phyloP scores from a whole-genome alignment of 345 rosid genomes.

The Eucalyptus cladocalyx region DNA sequence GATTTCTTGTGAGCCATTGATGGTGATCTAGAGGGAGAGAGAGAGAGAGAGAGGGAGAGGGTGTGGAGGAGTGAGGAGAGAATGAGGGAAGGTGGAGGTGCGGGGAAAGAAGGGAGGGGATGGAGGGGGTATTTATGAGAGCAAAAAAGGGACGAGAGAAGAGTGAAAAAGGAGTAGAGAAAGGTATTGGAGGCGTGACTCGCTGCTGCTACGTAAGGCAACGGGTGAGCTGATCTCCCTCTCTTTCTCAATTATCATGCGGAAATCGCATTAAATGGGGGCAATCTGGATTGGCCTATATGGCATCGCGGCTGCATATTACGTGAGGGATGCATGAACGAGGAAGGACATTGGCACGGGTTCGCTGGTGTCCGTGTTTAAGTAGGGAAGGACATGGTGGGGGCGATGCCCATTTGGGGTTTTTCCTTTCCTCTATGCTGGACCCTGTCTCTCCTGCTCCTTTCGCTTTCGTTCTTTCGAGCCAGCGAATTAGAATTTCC shows the following conservation, averaged over 20 bases:
- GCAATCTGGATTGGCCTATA: neutral
- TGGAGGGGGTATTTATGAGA: neutral
- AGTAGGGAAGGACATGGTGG: neutral
- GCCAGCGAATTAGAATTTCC: neutral
- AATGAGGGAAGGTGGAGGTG: neutral
- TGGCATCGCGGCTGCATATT: neutral
- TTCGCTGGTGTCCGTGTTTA: neutral
- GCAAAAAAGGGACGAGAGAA: neutral
- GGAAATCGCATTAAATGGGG: neutral
- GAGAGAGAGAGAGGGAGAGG: neutral
- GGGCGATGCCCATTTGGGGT: neutral
- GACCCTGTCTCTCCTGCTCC: neutral
- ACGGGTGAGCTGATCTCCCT: neutral
- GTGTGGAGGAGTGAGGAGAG: neutral
- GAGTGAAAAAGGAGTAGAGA: neutral
- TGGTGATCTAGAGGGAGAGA: neutral
- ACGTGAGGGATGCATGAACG: neutral
- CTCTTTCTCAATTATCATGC: neutral
- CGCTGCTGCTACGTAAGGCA: neutral
- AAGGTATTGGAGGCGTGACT: neutral
- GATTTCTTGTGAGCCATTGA: constrained; percentile 23
- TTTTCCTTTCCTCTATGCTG: neutral
- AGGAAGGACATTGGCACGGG: neutral
- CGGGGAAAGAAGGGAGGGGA: neutral
- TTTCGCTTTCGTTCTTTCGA: neutral